A percentile compares a stretch with the other conserved stretches of the same genome.
phyloP scores from a whole-genome alignment of 1,284 basidiomycete species.

The Cystobasidiaceae sp. region DNA sequence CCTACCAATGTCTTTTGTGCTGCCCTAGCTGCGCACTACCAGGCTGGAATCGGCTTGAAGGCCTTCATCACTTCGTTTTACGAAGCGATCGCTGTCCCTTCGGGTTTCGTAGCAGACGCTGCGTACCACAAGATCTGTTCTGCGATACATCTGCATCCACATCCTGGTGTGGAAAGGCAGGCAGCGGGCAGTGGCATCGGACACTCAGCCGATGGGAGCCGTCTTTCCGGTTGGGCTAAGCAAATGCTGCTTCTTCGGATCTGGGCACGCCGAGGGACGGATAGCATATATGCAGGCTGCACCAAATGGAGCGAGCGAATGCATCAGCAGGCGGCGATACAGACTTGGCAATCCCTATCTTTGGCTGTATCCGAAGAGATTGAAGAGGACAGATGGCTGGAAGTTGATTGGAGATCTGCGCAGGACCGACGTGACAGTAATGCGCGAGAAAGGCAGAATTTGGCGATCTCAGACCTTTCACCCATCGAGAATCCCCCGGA shows the following conservation, averaged over 20 bases:
- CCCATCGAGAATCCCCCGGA: too few relatives aligned
- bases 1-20: slow-evolving; percentile 8
- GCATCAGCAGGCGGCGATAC: not conserved
- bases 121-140: not conserved
- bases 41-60: not conserved
- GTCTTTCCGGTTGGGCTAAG: not conserved
- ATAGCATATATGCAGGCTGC: not conserved
- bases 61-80: slow-evolving; percentile 4
- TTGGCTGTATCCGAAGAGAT: not conserved
- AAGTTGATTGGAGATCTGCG: slow-evolving; percentile 7
- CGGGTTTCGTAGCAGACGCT: not conserved
- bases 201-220: too few relatives aligned
- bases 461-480: not conserved
- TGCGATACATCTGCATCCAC: not conserved
- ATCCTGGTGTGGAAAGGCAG: not conserved
- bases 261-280: slow-evolving; percentile 8
- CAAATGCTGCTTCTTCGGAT: slow-evolving; percentile 21
- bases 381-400: not conserved
- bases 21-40: slow-evolving; percentile 4
- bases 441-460: not conserved
- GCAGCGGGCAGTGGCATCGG: too few relatives aligned
- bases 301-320: slow-evolving; percentile 3
- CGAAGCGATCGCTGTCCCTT: slow-evolving; percentile 1
- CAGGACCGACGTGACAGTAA: not conserved
- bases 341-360: not conserved